Base-by-base conservation (phyloP, 2,329 filamentous ascomycete genomes). In the Zasmidium angulare region DNA sequence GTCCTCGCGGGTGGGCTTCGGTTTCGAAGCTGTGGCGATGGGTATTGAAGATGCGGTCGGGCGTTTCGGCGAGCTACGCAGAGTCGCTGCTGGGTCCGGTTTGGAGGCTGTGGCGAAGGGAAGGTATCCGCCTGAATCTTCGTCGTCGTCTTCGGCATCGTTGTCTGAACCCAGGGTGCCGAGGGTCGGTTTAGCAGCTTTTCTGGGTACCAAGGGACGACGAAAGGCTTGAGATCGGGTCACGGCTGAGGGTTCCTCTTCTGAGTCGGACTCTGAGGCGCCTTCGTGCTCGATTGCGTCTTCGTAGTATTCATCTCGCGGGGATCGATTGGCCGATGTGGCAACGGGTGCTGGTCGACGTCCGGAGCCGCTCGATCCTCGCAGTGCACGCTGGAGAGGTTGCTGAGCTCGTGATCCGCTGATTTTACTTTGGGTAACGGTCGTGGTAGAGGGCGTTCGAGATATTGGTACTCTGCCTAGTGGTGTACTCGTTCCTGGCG, bases 381-480 rank as follows among this genome's bases (percentile, higher is more conserved):
- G 71, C n/a, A 63, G 56, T 43, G 62, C 46, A 40, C 62, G 62
- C 36, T 60, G 62, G 24, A 62, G 68, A 51, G 53, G 65, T 51
- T 52, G 63, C 36, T 22, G 57, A 56, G 40, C 55, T 56, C 53
- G 65, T 21, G 64, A 61, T 23, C 59, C 62, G 31, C 63, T 58
- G 6, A 67, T 48, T 58, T 63, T 67, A 55, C 69, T 74, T 48
- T 80, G 78, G 3, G 79, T 81, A 46, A 81, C 75, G 2, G 79
- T 81, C 11, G 74, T 76, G 17, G 78, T 77, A n/a, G 79, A 81
- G 2, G 78, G 77, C 3, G 78, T 81, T 43, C 79, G 73, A 3
- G 79, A 80, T 10, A 81, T 66, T 1, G 62, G 31, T 9, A 20
- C 55, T 52, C 50, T 43, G 7, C 7, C 26, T 17, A 43, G 24